These are phyloP conservation scores for Aspergillus ostianus DNA, from an alignment of 495 filamentous ascomycete genomes.

Conservation along the genomic window DNA sequence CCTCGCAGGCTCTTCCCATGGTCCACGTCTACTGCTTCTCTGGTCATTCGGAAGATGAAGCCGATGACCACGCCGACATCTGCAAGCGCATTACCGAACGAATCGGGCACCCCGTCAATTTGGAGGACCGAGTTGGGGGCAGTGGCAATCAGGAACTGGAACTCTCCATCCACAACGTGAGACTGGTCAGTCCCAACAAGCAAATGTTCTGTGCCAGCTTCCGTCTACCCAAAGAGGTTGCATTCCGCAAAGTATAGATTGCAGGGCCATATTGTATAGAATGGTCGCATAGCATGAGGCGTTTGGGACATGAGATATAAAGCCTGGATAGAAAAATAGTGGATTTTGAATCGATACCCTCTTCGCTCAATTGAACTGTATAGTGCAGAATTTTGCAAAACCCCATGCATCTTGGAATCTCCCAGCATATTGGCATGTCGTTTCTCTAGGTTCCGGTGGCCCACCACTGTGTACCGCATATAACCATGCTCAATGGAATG, in stretches of 20 bases:
- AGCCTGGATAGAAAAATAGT: slow-evolving; percentile 10
- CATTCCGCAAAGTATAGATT: slow-evolving; percentile 51
- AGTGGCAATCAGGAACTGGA: slow-evolving; percentile 48
- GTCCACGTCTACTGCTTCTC: slow-evolving; percentile 92
- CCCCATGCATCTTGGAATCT: too few species aligned
- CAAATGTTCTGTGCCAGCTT: slow-evolving; percentile 96
- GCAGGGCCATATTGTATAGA: slow-evolving; percentile 3
- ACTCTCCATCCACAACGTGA: slow-evolving; percentile 70
- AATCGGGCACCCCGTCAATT: slow-evolving; percentile 59
- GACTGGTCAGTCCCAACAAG: slow-evolving; percentile 90
- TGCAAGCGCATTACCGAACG: slow-evolving; percentile 64
- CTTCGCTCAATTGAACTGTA: slow-evolving; percentile 2
- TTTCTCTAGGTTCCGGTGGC: too few species aligned
- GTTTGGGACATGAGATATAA: slow-evolving; percentile 13
- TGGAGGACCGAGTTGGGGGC: slow-evolving; percentile 51
- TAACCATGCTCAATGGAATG: too few species aligned
- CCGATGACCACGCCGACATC: slow-evolving; percentile 58
- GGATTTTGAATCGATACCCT: slow-evolving; percentile 13
- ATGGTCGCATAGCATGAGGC: slow-evolving; percentile 18
- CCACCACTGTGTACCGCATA: too few species aligned
- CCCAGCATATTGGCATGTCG: too few species aligned
- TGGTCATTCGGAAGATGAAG: slow-evolving; percentile 69
- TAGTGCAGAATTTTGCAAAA: not conserved
- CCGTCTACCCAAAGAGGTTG: slow-evolving; percentile 75
- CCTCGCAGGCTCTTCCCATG: slow-evolving; percentile 63